phyloP scores from a whole-genome alignment of 805 yeast genomes.

The Starmerella vaccinii region DNA sequence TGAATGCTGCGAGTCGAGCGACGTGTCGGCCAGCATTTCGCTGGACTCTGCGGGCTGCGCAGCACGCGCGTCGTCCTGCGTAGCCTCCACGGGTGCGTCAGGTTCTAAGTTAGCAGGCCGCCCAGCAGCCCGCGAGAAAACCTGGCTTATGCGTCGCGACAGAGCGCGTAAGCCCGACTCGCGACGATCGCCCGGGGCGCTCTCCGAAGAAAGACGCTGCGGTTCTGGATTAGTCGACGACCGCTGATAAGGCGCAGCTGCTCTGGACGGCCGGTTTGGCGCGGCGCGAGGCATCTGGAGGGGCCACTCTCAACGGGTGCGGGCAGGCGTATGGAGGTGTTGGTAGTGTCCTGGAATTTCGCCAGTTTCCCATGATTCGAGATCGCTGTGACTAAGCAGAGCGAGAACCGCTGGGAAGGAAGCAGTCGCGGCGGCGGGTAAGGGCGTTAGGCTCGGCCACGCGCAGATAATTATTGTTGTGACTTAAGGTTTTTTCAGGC shows the following conservation, averaged over 20 bases:
- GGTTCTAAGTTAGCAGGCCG: neutral
- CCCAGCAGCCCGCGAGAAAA: neutral
- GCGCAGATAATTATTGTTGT: neutral
- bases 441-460: neutral
- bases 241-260: neutral
- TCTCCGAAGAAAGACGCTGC: neutral
- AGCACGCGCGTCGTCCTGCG: neutral
- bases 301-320: neutral
- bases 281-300: constrained; percentile 1
- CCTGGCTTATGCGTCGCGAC: constrained; percentile 1
- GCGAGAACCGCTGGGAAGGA: neutral
- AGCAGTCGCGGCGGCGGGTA: neutral
- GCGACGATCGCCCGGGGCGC: neutral
- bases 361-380: neutral
- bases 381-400: neutral
- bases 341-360: neutral
- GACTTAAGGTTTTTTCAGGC: neutral
- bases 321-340: neutral
- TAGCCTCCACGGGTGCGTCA: too few relatives aligned
- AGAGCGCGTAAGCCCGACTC: constrained; percentile 2
- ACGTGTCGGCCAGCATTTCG: neutral
- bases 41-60: neutral
- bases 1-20: neutral
- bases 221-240: neutral
- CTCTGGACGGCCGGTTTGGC: neutral